Evolutionary conservation across 805 yeast genomes (phyloP), one percentile per base, ranked within the genome.

Genomic region (Zygoascus flipseniorum): DNA sequence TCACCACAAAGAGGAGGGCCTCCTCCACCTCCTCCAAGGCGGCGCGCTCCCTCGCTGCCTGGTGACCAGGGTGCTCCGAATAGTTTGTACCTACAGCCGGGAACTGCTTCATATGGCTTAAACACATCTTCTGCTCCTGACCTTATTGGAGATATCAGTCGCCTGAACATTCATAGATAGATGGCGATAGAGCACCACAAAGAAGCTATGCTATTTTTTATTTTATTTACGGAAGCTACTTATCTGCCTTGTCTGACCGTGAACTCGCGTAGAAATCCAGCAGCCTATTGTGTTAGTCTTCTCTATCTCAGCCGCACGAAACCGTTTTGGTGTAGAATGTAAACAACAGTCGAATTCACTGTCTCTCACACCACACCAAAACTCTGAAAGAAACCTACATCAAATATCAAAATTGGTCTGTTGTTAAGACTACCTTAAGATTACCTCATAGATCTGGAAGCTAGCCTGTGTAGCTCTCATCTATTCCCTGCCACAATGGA

Each of bases 41-140:
- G 65, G n/a, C 48, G 61, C n/a, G 60, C 60, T 28, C 58, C 78
- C 10, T 47, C 68, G 23, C 68, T 69, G 44, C 74, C 74, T 54
- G 44, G 23, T 31, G 35, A 45, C 23, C 31, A 47, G 45, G 13
- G 50, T 47, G 32, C 54, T 48, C 42, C 54, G 46, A 19, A 28
- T 43, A 35, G 43, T 48, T 37, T 19, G 35, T 42, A 42, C 41
- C 8, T 35, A 13, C 39, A 35, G 16, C 39, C 39, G 8, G 16
- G 39, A 11, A 5, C 4, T 11, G 9, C 39, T 13, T 35, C 39
- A 10, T 42, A 42, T 10, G 44, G 44, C 18, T 42, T 42, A 18
- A 42, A 42, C 44, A 42, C 56, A 28, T 39, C 60, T 28, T 54
- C 62, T 39, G 26, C 68, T 6, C 65, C 76, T 2, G 80, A 83